Conservation (phyloP, 768 basidiomycete species). For the Dacryopinax primogenitus region DNA sequence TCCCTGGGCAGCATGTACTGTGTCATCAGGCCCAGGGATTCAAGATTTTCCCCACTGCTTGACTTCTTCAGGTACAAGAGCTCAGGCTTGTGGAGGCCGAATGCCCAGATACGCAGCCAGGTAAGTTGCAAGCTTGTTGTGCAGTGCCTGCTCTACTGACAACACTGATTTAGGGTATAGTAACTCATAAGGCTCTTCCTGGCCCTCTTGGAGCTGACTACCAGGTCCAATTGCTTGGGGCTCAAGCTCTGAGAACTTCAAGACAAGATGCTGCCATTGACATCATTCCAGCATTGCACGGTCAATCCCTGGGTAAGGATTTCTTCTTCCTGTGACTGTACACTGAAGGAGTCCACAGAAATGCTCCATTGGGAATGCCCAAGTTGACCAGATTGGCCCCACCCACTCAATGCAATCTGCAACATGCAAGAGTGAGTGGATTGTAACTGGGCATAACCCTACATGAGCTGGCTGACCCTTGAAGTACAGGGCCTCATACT, state of each 20-base stretch:
- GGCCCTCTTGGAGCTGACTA: not conserved
- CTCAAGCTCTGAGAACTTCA: not conserved
- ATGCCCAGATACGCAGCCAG: not conserved
- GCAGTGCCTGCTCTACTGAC: not conserved
- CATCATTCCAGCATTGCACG: conserved; percentile 9
- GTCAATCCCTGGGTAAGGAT: conserved; percentile 26
- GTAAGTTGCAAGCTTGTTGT: not conserved
- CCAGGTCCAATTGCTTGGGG: not conserved
- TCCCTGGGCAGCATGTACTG: not conserved
- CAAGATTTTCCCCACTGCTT: not conserved
- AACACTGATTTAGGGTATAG: not conserved
- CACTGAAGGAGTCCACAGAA: conserved; percentile 18
- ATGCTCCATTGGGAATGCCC: conserved; percentile 27
- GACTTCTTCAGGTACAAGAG: not conserved
- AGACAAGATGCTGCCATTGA: not conserved
- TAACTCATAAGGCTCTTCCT: not conserved
- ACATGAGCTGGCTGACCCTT: not conserved
- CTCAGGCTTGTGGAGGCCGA: no score
- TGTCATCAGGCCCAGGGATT: not conserved
- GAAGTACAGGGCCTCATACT: conserved; percentile 25
- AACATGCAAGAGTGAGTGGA: conserved; percentile 27
- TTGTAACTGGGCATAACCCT: conserved; percentile 23
- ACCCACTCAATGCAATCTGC: conserved; percentile 21
- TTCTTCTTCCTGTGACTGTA: conserved; percentile 18
- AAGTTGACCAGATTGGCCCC: conserved; percentile 22